Evolutionary conservation across 2,329 filamentous ascomycete genomes (phyloP).

Genomic region (Exophiala viscosa): DNA sequence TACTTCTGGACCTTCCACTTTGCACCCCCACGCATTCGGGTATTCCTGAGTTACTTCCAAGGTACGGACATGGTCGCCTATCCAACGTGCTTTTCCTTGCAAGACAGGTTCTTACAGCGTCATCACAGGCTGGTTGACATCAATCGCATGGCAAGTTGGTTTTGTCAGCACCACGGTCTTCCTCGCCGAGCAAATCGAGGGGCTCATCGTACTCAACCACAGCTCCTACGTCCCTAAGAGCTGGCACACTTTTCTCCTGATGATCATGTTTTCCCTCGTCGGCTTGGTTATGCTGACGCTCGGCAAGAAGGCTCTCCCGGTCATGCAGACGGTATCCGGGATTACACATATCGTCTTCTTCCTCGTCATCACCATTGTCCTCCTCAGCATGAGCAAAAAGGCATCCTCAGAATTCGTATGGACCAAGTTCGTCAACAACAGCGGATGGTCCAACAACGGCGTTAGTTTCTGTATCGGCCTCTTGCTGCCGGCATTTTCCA

Average conservation of each 20-base stretch:
- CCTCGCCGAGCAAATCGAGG: conserved; percentile 32
- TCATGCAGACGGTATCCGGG: conserved; percentile 28
- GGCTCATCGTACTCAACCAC: conserved; percentile 33
- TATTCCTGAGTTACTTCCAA: neutral
- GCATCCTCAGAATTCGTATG: conserved; percentile 40
- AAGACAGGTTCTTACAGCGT: neutral
- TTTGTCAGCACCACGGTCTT: conserved; percentile 34
- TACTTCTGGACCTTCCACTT: conserved; percentile 24
- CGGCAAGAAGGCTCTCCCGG: conserved; percentile 31
- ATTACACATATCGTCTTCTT: conserved; percentile 35
- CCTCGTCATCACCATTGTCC: conserved; percentile 35
- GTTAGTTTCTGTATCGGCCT: conserved; percentile 44
- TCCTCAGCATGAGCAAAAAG: conserved; percentile 34
- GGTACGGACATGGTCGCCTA: neutral
- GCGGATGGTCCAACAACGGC: conserved; percentile 42
- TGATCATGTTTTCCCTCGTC: neutral
- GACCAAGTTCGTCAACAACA: conserved; percentile 40
- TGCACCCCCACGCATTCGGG: conserved; percentile 15
- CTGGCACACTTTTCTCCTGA: conserved; percentile 39
- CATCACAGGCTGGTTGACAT: conserved; percentile 31
- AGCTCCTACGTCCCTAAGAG: conserved; percentile 32
- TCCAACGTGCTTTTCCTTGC: neutral
- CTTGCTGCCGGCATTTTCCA: conserved; percentile 29
- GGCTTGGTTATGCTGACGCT: conserved; percentile 27
- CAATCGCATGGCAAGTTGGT: conserved; percentile 37